Conservation (phyloP, 768 basidiomycete genomes). For the Kwoniella dejecticola region DNA sequence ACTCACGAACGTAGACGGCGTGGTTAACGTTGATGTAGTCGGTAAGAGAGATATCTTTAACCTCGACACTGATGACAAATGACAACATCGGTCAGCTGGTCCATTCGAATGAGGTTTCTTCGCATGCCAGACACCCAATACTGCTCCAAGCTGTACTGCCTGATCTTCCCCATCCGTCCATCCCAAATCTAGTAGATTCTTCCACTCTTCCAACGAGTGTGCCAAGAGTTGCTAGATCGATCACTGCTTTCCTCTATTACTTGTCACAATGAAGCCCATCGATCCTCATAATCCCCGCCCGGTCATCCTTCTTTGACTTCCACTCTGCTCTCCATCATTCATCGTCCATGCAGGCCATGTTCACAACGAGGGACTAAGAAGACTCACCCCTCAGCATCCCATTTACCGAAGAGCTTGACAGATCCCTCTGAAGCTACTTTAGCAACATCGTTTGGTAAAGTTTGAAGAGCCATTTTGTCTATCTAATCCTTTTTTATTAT, state of each 20-base stretch:
- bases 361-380: conserved; percentile 8
- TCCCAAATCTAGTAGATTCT: too few relatives aligned
- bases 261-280: not conserved
- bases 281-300: not conserved
- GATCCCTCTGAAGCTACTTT: conserved; percentile 58
- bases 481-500: not conserved
- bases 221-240: too few relatives aligned
- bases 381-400: conserved; percentile 95
- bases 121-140: too few relatives aligned
- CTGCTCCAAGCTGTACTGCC: too few relatives aligned
- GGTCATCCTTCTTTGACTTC: not conserved
- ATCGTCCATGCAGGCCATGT: not conserved
- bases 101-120: not conserved
- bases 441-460: conserved; percentile 55
- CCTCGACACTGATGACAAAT: conserved; percentile 72
- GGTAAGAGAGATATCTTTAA: conserved; percentile 97
- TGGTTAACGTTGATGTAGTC: conserved; percentile 99
- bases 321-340: not conserved
- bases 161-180: too few relatives aligned
- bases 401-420: conserved; percentile 97
- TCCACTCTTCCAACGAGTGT: too few relatives aligned
- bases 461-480: conserved; percentile 34
- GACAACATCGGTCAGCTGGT: not conserved
- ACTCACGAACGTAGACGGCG: conserved; percentile 79
- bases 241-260: not conserved